phyloP scores from a whole-genome alignment of 352 stramenopile species.

The Phytophthora sojae region DNA sequence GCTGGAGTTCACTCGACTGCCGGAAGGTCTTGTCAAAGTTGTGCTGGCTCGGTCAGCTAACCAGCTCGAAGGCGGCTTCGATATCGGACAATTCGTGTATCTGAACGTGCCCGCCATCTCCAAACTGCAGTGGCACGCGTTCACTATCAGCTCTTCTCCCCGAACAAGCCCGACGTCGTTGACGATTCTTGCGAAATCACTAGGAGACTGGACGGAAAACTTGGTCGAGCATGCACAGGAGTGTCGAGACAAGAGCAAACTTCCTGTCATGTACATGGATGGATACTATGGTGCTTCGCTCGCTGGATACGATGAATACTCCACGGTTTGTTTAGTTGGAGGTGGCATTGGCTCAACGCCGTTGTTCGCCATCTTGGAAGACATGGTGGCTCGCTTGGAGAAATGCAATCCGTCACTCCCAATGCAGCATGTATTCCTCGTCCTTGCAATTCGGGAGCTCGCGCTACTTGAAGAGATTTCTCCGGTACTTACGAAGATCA shows the following conservation, averaged over 20 bases:
- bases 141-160: constrained; percentile 66
- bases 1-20: constrained; percentile 37
- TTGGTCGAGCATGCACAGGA: constrained; percentile 46
- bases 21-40: constrained; percentile 56
- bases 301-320: constrained; percentile 50
- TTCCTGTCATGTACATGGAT: constrained; percentile 59
- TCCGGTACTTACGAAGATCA: constrained; percentile 40
- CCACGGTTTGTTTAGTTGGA: constrained; percentile 53
- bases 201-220: constrained; percentile 60
- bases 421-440: constrained; percentile 44
- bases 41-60: constrained; percentile 38
- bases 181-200: constrained; percentile 58
- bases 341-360: constrained; percentile 64
- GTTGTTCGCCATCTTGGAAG: constrained; percentile 62
- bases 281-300: constrained; percentile 64
- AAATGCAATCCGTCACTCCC: constrained; percentile 9
- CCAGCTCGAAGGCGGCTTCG: constrained; percentile 36
- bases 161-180: constrained; percentile 37
- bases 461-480: constrained; percentile 51
- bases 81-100: constrained; percentile 68
- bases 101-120: constrained; percentile 63
- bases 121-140: constrained; percentile 68
- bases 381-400: constrained; percentile 42
- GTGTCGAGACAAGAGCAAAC: constrained; percentile 29
- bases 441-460: constrained; percentile 54